Percentiles rank a stretch among this genome's conserved stretches.
Evolutionary conservation across 2,329 filamentous ascomycete genomes (phyloP).

Genomic region (Pseudogymnoascus sp.): DNA sequence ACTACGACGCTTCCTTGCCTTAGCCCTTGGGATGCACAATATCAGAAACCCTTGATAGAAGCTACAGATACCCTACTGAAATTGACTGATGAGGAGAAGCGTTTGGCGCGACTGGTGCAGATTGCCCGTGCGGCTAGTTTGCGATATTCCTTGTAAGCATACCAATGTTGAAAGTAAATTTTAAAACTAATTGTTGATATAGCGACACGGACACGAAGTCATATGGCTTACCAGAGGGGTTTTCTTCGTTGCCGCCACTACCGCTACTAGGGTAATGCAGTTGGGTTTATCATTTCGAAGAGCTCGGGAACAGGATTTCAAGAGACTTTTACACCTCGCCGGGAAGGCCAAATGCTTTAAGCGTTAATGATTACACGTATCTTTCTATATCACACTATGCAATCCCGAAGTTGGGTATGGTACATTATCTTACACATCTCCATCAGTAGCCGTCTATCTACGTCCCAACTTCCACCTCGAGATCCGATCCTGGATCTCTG

Average conservation of each 20-base stretch:
- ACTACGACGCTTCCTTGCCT: conserved; percentile 18
- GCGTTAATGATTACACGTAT: not conserved
- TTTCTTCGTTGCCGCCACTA: not conserved
- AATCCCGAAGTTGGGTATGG: conserved; percentile 9
- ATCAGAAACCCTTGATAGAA: conserved; percentile 17
- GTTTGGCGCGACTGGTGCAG: conserved; percentile 18
- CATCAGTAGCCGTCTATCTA: conserved; percentile 32
- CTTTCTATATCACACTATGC: conserved; percentile 7
- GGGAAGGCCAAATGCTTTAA: not conserved
- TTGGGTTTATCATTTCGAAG: no score
- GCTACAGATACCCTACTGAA: conserved; percentile 14
- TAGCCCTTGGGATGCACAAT: conserved; percentile 18
- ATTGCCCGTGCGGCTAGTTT: conserved; percentile 16
- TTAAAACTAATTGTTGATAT: not conserved
- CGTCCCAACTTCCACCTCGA: conserved; percentile 74
- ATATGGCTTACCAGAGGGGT: not conserved
- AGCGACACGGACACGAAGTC: not conserved
- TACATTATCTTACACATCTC: conserved; percentile 10
- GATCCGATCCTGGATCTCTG: conserved; percentile 82
- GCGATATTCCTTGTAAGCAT: conserved; percentile 11
- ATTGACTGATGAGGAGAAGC: conserved; percentile 22
- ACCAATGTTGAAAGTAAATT: not conserved
- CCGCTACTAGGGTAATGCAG: not conserved
- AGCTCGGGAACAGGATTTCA: not conserved
- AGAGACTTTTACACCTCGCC: not conserved